These are phyloP conservation scores for Alternaria ventricosa DNA, from an alignment of 2,329 filamentous ascomycete genomes.

Conservation along the genomic window DNA sequence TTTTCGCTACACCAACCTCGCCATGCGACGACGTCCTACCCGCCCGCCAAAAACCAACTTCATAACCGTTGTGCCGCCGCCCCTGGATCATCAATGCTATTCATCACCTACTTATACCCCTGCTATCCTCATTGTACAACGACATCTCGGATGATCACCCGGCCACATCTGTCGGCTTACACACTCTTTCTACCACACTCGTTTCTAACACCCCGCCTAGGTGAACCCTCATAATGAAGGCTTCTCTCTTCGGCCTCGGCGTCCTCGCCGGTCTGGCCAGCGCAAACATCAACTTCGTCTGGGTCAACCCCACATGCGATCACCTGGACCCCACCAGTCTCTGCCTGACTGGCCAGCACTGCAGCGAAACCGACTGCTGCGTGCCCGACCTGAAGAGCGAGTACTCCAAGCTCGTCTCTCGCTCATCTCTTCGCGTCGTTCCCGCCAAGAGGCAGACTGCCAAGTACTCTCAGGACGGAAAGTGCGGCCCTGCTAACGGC, in stretches of 20 bases:
- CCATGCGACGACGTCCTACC: conserved; percentile 4
- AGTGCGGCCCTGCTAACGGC: conserved; percentile 49
- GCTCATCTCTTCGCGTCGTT: conserved; percentile 26
- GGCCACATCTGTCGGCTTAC: conserved; percentile 20
- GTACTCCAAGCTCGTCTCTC: conserved; percentile 31
- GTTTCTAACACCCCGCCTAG: conserved; percentile 5
- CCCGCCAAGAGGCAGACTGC: conserved; percentile 37
- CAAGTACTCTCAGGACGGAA: conserved; percentile 49
- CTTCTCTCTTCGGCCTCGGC: conserved; percentile 36
- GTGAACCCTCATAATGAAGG: conserved; percentile 34
- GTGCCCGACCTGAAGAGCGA: conserved; percentile 27
- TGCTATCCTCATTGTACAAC: neutral
- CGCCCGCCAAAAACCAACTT: conserved; percentile 1
- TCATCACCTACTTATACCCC: neutral
- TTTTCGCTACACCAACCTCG: conserved; percentile 6
- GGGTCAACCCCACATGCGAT: conserved; percentile 55
- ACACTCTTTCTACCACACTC: neutral
- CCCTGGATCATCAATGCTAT: neutral
- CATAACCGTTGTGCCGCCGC: neutral
- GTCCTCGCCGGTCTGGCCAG: conserved; percentile 45
- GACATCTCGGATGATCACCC: neutral
- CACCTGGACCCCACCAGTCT: conserved; percentile 21
- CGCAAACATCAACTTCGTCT: conserved; percentile 59
- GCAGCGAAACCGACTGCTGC: conserved; percentile 38
- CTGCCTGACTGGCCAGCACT: conserved; percentile 51